These are phyloP conservation scores for Firmiana major DNA, from an alignment of 345 rosid genomes.

Conservation along the genomic window DNA sequence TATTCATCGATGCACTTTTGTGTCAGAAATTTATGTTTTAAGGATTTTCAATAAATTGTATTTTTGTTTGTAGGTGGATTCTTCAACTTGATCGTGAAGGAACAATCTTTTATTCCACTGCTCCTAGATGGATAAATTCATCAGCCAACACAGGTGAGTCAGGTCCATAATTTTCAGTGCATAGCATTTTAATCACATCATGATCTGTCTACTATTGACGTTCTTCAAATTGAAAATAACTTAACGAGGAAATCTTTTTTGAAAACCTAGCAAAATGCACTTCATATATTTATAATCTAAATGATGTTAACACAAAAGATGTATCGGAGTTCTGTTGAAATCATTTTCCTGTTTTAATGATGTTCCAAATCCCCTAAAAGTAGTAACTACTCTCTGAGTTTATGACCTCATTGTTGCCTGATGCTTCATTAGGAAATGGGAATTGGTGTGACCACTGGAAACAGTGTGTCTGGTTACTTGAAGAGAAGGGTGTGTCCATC, in stretches of 20 bases:
- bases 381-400: neutral
- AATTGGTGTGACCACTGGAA: slow-evolving; percentile 99
- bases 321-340: neutral
- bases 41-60: neutral
- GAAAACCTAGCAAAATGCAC: neutral
- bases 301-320: neutral
- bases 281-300: neutral
- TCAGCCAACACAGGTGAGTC: slow-evolving; percentile 43
- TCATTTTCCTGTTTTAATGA: neutral
- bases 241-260: slow-evolving; percentile 4
- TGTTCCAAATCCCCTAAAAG: neutral
- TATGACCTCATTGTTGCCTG: slow-evolving; percentile 7
- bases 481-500: slow-evolving; percentile 48
- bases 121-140: slow-evolving; percentile 74
- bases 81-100: slow-evolving; percentile 92
- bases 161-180: neutral
- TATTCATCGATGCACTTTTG: slow-evolving; percentile 5
- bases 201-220: neutral
- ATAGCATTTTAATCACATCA: neutral
- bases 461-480: slow-evolving; percentile 89
- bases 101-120: slow-evolving; percentile 79
- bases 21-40: neutral
- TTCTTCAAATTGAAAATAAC: slow-evolving; percentile 8
- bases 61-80: slow-evolving; percentile 62
- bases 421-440: slow-evolving; percentile 45